Percentiles rank a stretch among this genome's conserved stretches.
These are phyloP conservation scores for Skeletonema menzelii DNA, from an alignment of 108 stramenopile species.

Conservation along the genomic window DNA sequence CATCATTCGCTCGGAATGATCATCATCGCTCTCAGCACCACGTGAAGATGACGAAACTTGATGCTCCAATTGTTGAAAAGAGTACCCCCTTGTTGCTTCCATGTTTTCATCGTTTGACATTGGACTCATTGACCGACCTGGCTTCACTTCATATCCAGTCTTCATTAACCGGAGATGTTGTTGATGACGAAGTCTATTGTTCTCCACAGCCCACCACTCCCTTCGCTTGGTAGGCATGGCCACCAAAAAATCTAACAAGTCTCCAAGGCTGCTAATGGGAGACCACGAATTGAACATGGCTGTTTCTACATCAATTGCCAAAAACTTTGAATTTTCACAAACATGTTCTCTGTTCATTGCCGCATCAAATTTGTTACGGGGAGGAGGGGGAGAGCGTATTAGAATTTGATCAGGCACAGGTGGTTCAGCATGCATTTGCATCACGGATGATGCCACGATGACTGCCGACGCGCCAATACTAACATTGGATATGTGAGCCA, in stretches of 20 bases:
- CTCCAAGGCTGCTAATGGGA: constrained; percentile 54
- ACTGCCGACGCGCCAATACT: constrained; percentile 6
- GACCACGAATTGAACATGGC: constrained; percentile 58
- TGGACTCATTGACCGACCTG: neutral
- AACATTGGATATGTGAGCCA: constrained; percentile 9
- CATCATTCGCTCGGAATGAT: constrained; percentile 15
- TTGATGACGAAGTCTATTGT: constrained; percentile 17
- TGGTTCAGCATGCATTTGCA: constrained; percentile 37
- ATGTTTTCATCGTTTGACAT: neutral
- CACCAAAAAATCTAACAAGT: constrained; percentile 59
- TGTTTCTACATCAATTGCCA: constrained; percentile 41
- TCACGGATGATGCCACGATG: constrained; percentile 51
- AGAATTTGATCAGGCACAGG: constrained; percentile 30
- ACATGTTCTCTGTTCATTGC: neutral
- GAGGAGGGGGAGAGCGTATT: constrained; percentile 16
- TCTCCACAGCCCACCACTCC: constrained; percentile 36
- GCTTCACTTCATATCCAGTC: neutral
- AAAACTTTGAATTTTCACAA: constrained; percentile 6
- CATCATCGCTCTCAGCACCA: neutral
- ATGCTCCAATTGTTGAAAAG: neutral
- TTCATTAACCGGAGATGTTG: neutral
- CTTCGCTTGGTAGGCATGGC: constrained; percentile 29
- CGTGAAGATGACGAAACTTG: constrained; percentile 1
- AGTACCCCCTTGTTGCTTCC: neutral
- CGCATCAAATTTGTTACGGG: neutral